These are phyloP conservation scores for Colletotrichum plurivorum DNA, from an alignment of 2,329 filamentous ascomycete genomes.

Conservation along the genomic window DNA sequence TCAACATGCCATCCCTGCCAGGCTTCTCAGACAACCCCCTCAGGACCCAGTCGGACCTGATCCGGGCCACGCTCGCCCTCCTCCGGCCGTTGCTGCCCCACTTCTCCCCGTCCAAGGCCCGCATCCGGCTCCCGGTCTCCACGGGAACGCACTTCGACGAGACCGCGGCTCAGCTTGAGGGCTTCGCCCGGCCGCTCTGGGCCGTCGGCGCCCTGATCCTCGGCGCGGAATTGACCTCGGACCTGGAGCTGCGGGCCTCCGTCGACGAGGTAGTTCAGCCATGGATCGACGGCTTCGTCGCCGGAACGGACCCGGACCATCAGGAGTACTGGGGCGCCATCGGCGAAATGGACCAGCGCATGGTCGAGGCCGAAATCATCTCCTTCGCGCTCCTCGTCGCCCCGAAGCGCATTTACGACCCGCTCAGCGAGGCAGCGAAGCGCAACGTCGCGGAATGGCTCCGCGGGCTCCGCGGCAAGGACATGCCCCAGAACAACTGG, in stretches of 20 bases:
- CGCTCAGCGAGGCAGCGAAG: conserved; percentile 48
- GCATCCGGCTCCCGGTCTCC: conserved; percentile 53
- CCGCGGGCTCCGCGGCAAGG: conserved; percentile 56
- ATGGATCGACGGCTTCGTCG: conserved; percentile 51
- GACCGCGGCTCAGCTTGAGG: conserved; percentile 60
- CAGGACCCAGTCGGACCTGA: conserved; percentile 51
- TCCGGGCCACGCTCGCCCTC: conserved; percentile 51
- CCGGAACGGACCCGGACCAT: conserved; percentile 51
- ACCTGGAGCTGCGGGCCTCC: background rate
- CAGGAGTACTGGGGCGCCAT: conserved; percentile 64
- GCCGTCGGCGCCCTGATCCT: conserved; percentile 57
- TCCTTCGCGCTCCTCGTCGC: conserved; percentile 62
- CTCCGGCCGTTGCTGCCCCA: conserved; percentile 50
- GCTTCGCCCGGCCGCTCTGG: conserved; percentile 58
- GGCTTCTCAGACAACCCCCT: conserved; percentile 60
- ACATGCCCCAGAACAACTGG: conserved; percentile 65
- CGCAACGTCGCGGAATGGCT: conserved; percentile 58
- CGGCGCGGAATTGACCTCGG: conserved; percentile 45
- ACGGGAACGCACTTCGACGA: conserved; percentile 61
- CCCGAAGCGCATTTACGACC: conserved; percentile 52
- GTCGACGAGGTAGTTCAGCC: conserved; percentile 40
- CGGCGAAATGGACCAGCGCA: conserved; percentile 62
- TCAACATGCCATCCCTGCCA: conserved; percentile 52
- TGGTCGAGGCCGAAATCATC: conserved; percentile 68
- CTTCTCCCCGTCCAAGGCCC: conserved; percentile 51